Percentiles rank a stretch among this genome's conserved stretches.
phyloP scores from a whole-genome alignment of 345 rosid species.

The Melastoma malabathricum region DNA sequence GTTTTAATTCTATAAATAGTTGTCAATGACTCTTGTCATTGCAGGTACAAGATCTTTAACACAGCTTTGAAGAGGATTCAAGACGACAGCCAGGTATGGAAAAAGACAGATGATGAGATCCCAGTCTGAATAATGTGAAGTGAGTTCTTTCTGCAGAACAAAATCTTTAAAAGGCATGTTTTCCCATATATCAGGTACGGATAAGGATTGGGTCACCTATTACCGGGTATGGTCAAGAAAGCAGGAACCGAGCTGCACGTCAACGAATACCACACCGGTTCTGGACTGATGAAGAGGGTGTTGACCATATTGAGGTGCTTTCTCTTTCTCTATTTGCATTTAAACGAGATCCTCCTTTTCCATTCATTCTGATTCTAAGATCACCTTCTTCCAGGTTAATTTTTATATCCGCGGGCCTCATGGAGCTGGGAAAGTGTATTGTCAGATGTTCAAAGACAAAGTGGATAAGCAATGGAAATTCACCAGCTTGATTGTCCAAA shows the following conservation, averaged over 20 bases:
- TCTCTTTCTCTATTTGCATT: neutral
- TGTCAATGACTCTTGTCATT: neutral
- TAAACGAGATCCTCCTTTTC: neutral
- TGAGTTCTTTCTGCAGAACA: neutral
- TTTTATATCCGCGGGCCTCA: conserved; percentile 87
- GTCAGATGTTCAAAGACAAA: conserved; percentile 89
- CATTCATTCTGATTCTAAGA: no score
- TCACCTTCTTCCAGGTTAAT: conserved; percentile 32
- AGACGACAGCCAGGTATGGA: conserved; percentile 78
- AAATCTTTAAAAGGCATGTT: conserved; percentile 3
- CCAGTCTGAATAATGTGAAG: neutral
- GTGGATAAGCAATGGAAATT: conserved; percentile 77
- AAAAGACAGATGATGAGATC: neutral
- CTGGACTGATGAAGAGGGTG: conserved; percentile 86
- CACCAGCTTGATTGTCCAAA: conserved; percentile 70
- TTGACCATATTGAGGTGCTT: conserved; percentile 75
- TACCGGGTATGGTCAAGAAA: conserved; percentile 94
- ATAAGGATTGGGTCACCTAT: conserved; percentile 95
- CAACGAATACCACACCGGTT: conserved; percentile 74
- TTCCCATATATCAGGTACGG: conserved; percentile 46
- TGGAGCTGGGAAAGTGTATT: conserved; percentile 80
- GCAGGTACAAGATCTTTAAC: conserved; percentile 76
- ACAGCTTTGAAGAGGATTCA: conserved; percentile 81
- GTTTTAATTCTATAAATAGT: conserved; percentile 5
- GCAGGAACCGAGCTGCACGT: conserved; percentile 90